These are phyloP conservation scores for Penicillium angulare DNA, from an alignment of 495 filamentous ascomycete species.

Conservation along the genomic window DNA sequence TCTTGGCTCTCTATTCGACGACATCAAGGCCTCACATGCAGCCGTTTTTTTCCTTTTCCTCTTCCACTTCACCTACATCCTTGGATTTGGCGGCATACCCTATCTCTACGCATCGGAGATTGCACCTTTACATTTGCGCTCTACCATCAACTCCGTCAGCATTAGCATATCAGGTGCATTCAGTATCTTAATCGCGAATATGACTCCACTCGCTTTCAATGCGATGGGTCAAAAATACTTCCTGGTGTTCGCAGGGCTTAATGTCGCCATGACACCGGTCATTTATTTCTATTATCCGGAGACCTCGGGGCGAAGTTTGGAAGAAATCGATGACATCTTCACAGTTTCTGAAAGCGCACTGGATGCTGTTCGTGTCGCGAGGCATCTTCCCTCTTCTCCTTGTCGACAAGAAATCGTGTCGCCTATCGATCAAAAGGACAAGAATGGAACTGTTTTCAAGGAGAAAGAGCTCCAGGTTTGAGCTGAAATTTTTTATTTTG, in stretches of 20 bases:
- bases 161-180: constrained; percentile 47
- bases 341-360: constrained; percentile 10
- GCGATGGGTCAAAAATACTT: constrained; percentile 18
- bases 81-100: constrained; percentile 52
- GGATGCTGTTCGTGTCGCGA: constrained; percentile 13
- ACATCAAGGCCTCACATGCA: constrained; percentile 20
- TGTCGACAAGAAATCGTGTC: not conserved
- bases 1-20: constrained; percentile 15
- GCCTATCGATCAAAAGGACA: not conserved
- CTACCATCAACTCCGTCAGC: constrained; percentile 45
- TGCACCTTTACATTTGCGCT: constrained; percentile 45
- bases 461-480: not conserved
- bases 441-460: not conserved
- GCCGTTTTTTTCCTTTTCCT: constrained; percentile 52
- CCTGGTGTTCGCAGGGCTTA: constrained; percentile 19
- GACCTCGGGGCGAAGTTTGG: constrained; percentile 50
- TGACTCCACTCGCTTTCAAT: constrained; percentile 22
- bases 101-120: constrained; percentile 57
- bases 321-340: constrained; percentile 57
- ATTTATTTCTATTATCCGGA: constrained; percentile 48
- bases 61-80: constrained; percentile 52
- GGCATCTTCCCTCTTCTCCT: constrained; percentile 2
- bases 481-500: not conserved
- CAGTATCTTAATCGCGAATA: constrained; percentile 18
- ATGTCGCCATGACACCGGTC: constrained; percentile 21